phyloP scores from a whole-genome alignment of 2,329 filamentous ascomycete species.

The Grosmannia serpens region DNA sequence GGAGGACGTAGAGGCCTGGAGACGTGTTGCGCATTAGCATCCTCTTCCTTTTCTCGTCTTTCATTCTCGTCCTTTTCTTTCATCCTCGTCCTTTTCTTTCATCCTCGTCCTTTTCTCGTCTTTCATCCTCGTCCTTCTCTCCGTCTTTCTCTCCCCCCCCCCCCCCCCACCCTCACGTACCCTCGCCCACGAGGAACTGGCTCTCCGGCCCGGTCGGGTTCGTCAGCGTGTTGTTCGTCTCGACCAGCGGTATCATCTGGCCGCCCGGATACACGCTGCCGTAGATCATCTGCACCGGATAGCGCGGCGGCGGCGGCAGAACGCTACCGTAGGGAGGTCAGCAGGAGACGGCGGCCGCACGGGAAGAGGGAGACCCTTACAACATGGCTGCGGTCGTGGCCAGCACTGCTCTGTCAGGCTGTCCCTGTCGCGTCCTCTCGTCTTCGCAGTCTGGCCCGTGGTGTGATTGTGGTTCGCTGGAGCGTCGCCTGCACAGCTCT shows the following conservation, averaged over 20 bases:
- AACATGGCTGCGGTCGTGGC: slow-evolving; percentile 8
- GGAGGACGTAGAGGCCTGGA: slow-evolving; percentile 74
- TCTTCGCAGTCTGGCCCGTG: too few relatives aligned
- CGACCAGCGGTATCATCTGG: slow-evolving; percentile 63
- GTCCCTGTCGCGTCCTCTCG: too few relatives aligned
- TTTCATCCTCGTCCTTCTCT: neutral
- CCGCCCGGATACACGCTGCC: slow-evolving; percentile 60
- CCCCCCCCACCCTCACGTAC: too few relatives aligned
- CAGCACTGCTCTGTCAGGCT: neutral
- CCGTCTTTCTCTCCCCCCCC: neutral
- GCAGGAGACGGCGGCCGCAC: neutral
- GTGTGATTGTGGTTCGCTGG: too few relatives aligned
- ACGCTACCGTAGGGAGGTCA: slow-evolving; percentile 40
- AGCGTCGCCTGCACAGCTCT: too few relatives aligned
- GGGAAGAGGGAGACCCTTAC: neutral
- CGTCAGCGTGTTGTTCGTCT: slow-evolving; percentile 83
- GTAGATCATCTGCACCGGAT: slow-evolving; percentile 62
- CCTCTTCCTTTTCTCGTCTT: neutral
- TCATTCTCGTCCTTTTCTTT: neutral
- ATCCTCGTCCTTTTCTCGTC: neutral
- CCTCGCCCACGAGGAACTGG: slow-evolving; percentile 89
- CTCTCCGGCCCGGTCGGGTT: slow-evolving; percentile 74
- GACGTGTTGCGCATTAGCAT: neutral
- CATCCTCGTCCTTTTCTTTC: neutral
- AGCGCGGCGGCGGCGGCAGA: slow-evolving; percentile 75